Evolutionary conservation across 2,329 filamentous ascomycete species (phyloP).

Genomic region (Penicillium expansum): DNA sequence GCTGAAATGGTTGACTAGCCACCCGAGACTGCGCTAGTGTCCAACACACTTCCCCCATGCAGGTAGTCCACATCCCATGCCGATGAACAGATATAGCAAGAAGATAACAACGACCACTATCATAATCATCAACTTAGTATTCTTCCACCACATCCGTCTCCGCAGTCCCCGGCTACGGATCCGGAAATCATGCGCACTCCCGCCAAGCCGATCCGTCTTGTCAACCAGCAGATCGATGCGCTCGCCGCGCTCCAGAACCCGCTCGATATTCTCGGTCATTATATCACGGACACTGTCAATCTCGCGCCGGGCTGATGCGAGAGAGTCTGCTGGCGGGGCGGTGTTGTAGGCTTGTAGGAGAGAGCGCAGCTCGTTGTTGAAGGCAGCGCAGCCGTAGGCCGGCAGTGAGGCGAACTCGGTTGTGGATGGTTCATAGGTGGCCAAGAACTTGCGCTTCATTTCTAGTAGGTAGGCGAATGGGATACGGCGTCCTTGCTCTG

Average conservation of each 20-base stretch:
- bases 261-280: constrained; percentile 94
- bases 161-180: constrained; percentile 82
- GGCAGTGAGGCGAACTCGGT: constrained; percentile 76
- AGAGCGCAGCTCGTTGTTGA: constrained; percentile 73
- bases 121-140: constrained; percentile 88
- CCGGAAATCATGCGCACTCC: constrained; percentile 84
- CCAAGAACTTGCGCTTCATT: constrained; percentile 82
- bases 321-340: constrained; percentile 73
- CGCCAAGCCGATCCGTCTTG: constrained; percentile 90
- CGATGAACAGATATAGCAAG: constrained; percentile 67
- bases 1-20: constrained; percentile 9
- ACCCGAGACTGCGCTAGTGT: constrained; percentile 1
- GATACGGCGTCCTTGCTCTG: constrained; percentile 77
- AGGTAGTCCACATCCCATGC: constrained; percentile 69
- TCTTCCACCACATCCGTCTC: constrained; percentile 99
- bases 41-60: constrained; percentile 49
- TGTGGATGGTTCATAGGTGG: constrained; percentile 61
- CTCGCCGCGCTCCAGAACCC: constrained; percentile 84
- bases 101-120: constrained; percentile 68
- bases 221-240: constrained; percentile 90
- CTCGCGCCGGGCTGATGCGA: constrained; percentile 78
- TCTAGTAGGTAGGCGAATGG: constrained; percentile 91
- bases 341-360: constrained; percentile 84
- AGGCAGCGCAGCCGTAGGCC: constrained; percentile 84
- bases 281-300: constrained; percentile 91